Conservation (phyloP, 139 green algal species). For the Astrephomene gubernaculifera region DNA sequence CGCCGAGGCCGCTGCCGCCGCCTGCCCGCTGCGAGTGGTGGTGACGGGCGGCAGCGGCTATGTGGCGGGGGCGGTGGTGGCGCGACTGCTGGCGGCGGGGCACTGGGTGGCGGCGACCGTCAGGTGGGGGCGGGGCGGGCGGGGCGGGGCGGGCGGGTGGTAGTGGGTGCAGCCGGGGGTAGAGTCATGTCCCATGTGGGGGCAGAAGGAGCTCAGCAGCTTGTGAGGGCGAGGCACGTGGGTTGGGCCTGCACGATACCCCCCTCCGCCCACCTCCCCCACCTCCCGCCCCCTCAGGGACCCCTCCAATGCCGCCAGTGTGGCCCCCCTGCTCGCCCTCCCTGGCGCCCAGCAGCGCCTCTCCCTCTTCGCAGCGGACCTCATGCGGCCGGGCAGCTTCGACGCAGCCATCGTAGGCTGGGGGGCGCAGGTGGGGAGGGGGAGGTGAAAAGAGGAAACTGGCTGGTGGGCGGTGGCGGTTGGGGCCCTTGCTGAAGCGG, state of each 20-base stretch:
- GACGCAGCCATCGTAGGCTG: slow-evolving; percentile 53
- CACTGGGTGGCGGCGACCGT: slow-evolving; percentile 54
- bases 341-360: slow-evolving; percentile 48
- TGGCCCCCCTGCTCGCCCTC: slow-evolving; percentile 47
- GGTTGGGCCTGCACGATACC: no score
- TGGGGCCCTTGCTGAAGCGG: no score
- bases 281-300: slow-evolving; percentile 23
- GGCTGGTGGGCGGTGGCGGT: no score
- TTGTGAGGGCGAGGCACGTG: no score
- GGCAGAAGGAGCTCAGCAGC: no score
- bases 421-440: no score
- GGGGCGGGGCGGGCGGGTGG: no score
- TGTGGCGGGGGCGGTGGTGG: slow-evolving; percentile 59
- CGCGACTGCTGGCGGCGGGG: slow-evolving; percentile 61
- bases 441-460: no score
- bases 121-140: neutral
- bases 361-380: slow-evolving; percentile 59
- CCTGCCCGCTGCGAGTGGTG: slow-evolving; percentile 10
- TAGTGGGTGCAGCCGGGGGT: no score
- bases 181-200: no score
- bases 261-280: no score
- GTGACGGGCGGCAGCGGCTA: slow-evolving; percentile 60
- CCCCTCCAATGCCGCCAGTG: neutral
- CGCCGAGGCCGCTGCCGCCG: neutral
- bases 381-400: slow-evolving; percentile 44